Base-by-base conservation (phyloP, 176 grass and related monocot genomes). In the Carex scoparia region DNA sequence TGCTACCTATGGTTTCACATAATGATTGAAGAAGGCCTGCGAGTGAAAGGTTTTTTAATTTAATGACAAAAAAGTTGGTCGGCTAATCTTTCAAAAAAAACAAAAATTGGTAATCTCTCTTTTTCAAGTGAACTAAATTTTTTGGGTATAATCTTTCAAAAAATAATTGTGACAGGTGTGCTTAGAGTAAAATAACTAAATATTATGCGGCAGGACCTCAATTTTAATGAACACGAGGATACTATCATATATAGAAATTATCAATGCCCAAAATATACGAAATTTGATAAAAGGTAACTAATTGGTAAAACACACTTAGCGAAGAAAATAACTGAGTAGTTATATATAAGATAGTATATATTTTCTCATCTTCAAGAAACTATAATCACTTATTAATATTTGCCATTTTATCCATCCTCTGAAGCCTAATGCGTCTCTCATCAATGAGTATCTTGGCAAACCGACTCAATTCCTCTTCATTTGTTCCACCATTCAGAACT, bases 401-500 rank as follows among this genome's bases (percentile, higher is more conserved):
- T 14, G 72, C 19, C 72, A 76, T 76, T 76, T 76, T 76, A 12
- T 23, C 23, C 49, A 57, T 57, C 27, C 12, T 78, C 10, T 16
- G 28, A 78, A 78, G 12, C 53, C 74, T 31, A 28, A 10, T 62
- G 4, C 76, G 72, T 4, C 85, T 85, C 40, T 97, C 94, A 0
- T 76, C 0, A 0, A 83, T 87, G 0, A 93, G 75, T 57, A 84
- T 84, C 0, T 35, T 0, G 10, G 94, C 91, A 58, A 94, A 90
- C 51, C 0, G 37, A 19, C 1, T 0, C 0, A 94, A 84, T 68
- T 86, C 90, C 6, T 97, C 35, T 81, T 89, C 85, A 2, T 97
- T 97, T 33, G 85, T 94, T 10, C 77, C 80, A 9, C 55, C 58
- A 0, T 42, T 58, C 0, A 1, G 0, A 12, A 90, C 84, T 3